Evolutionary conservation across 2,329 filamentous ascomycete genomes (phyloP).

Genomic region (Fusarium sarcochroum): DNA sequence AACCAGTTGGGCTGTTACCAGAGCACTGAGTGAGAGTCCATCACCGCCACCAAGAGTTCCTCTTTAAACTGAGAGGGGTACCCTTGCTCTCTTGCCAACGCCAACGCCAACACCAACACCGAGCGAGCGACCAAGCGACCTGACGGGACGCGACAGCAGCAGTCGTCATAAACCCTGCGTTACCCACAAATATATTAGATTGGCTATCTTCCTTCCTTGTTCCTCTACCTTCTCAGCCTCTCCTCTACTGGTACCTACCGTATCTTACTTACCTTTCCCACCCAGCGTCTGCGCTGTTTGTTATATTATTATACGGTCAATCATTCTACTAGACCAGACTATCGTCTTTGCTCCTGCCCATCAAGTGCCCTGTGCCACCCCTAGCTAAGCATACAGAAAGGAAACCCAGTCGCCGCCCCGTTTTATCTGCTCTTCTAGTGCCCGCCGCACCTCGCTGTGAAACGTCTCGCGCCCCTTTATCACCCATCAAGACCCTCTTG

Average conservation of each 20-base stretch:
- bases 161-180: conserved; percentile 38
- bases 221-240: background rate
- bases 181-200: conserved; percentile 40
- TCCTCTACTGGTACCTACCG: background rate
- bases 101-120: background rate
- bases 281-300: background rate
- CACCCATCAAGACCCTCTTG: conserved; percentile 7
- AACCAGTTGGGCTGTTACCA: conserved; percentile 5
- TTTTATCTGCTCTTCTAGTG: conserved; percentile 42
- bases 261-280: conserved; percentile 27
- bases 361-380: conserved; percentile 39
- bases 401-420: conserved; percentile 21
- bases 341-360: conserved; percentile 26
- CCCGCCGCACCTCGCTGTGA: conserved; percentile 47
- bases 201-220: conserved; percentile 31
- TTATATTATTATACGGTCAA: conserved; percentile 31
- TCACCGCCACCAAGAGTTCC: conserved; percentile 7
- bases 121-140: background rate
- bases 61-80: background rate
- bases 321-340: conserved; percentile 18
- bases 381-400: conserved; percentile 1
- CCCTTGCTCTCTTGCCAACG: conserved; percentile 6
- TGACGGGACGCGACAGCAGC: conserved; percentile 28
- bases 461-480: conserved; percentile 48
- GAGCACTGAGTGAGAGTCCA: conserved; percentile 1